Percentiles rank a stretch among this genome's conserved stretches.
Conservation (phyloP, 352 stramenopile genomes). For the Pythium guiyangense region DNA sequence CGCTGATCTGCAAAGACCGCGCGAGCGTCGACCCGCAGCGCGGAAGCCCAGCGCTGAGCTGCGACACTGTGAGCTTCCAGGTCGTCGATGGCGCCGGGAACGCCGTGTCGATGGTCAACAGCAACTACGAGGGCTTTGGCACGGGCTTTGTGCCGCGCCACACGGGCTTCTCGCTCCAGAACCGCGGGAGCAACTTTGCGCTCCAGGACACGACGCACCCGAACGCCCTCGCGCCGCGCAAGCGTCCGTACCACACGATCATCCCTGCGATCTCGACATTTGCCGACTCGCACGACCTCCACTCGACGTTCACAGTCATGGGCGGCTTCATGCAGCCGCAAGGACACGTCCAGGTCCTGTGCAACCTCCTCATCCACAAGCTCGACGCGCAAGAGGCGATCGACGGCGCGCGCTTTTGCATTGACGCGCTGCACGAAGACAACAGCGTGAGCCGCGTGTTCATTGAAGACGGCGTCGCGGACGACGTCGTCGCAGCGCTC, state of each 20-base stretch:
- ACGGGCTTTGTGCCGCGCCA: conserved; percentile 90
- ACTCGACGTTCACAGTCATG: conserved; percentile 91
- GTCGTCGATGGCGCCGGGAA: conserved; percentile 95
- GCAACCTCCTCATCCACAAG: conserved; percentile 80
- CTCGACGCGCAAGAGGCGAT: conserved; percentile 90
- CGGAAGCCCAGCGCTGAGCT: conserved; percentile 58
- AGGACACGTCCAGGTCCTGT: conserved; percentile 94
- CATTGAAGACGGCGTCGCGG: conserved; percentile 80
- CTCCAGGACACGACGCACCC: conserved; percentile 82
- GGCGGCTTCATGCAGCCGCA: conserved; percentile 96
- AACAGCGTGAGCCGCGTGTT: conserved; percentile 58
- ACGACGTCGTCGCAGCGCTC: conserved; percentile 67
- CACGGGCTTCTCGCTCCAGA: conserved; percentile 97
- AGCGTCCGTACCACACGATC: conserved; percentile 98
- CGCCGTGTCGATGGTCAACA: conserved; percentile 97
- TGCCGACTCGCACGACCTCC: conserved; percentile 79
- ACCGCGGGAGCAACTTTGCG: conserved; percentile 94
- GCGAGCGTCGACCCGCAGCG: conserved; percentile 50
- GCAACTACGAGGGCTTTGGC: conserved; percentile 97
- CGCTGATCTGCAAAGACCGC: conserved; percentile 33
- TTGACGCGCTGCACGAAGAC: conserved; percentile 76
- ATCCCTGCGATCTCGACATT: conserved; percentile 94
- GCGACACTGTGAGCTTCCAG: conserved; percentile 94
- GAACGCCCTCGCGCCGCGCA: conserved; percentile 89
- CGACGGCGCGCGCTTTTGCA: conserved; percentile 93